Evolutionary conservation across 2,329 filamentous ascomycete species (phyloP).

Genomic region (Stagonosporopsis rhizophila): DNA sequence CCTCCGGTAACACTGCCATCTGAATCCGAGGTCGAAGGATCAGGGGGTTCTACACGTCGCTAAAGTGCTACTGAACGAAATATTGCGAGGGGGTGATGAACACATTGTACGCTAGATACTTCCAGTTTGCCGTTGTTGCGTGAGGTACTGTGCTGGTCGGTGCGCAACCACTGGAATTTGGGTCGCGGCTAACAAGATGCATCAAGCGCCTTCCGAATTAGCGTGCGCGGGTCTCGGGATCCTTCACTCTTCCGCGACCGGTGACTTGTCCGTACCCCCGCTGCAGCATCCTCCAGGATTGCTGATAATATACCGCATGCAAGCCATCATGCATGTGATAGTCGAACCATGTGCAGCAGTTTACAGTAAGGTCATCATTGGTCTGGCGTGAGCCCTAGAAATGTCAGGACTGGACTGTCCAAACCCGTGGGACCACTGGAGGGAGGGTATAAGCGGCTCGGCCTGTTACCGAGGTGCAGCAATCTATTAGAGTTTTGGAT

Average conservation of each 20-base stretch:
- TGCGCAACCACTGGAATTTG: not conserved
- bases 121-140: not conserved
- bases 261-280: conserved; percentile 1
- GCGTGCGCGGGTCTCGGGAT: not conserved
- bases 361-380: not conserved
- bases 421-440: not conserved
- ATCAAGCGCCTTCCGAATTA: not conserved
- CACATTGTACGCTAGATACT: not conserved
- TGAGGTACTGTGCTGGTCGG: not conserved
- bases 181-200: not conserved
- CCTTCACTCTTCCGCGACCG: not conserved
- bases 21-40: not conserved
- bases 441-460: not conserved
- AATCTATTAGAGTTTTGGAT: not conserved
- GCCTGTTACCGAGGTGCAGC: conserved; percentile 5
- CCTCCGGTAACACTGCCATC: not conserved
- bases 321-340: not conserved
- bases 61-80: not conserved
- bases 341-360: not conserved
- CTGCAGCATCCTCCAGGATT: conserved; percentile 1
- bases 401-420: not conserved
- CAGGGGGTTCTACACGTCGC: no score
- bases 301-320: not conserved
- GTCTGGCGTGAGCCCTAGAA: not conserved
- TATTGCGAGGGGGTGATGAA: no score